Evolutionary conservation across 83 land plant genomes (phyloP), one percentile per base, ranked within the genome.

Genomic region (Picea abies): DNA sequence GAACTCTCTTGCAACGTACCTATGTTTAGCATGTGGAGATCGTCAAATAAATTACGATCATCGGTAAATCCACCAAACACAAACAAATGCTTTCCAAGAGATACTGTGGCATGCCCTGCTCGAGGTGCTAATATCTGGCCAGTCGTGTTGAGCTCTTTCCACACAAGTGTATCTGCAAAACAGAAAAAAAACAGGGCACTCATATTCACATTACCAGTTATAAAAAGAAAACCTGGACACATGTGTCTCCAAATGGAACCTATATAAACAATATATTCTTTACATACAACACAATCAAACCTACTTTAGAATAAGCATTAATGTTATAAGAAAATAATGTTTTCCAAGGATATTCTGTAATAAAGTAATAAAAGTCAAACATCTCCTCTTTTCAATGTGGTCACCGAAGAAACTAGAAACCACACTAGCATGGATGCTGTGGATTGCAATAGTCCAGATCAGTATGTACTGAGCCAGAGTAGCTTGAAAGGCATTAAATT

Each of bases 1-100:
- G 9, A 76, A 49, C 32, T 76, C 17, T 73, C 25, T 76, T 8
- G 58, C 64, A 47, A 82, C 90, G n/a, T 90, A 97, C 99, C 97
- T 81, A 96, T 82, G 84, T 96, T 91, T 82, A 97, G 89, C 82
- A 97, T 87, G 85, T 96, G 89, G 29, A 97, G 90, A 75, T 97
- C 99, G 84, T 96, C 94, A 85, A 89, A 96, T 2, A 96, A 89
- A 80, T 89, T 95, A 32, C 94, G 92, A 39, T 87, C 92, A 86
- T 97, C 97, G 6, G 96, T 90, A 82, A 96, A 97, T 64, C 99
- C 99, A 69, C 98, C 99, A 90, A 97, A 97, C 9, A 97, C 96
- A 91, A 94, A 89, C 69, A 97, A 82, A 80, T 89, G 72, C 79
- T 87, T 94, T 20, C 96, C 92, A 82, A 93, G 88, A 56, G 94